These are phyloP conservation scores for Sporothrix brunneoviolacea DNA, from an alignment of 2,329 filamentous ascomycete species.

Conservation along the genomic window DNA sequence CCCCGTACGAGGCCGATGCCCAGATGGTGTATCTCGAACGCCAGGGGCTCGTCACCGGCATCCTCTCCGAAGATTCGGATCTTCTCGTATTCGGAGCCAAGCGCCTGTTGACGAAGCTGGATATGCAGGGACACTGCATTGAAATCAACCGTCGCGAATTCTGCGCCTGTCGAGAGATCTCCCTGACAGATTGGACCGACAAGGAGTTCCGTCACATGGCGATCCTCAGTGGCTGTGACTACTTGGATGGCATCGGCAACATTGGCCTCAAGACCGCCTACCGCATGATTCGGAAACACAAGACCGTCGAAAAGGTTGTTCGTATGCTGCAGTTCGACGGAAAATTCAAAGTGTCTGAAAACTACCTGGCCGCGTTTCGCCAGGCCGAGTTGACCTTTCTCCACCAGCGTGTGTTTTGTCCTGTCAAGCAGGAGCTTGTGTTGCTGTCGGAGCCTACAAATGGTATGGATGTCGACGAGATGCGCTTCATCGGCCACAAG, in stretches of 20 bases:
- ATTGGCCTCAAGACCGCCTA: conserved; percentile 93
- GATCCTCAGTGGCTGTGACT: conserved; percentile 94
- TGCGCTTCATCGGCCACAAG: conserved; percentile 74
- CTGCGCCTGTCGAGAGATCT: conserved; percentile 79
- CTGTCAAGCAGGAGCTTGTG: conserved; percentile 61
- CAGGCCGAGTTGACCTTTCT: conserved; percentile 89
- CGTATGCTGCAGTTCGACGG: conserved; percentile 84
- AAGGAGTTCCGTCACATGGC: conserved; percentile 89
- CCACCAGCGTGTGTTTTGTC: conserved; percentile 92
- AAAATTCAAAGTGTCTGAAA: conserved; percentile 70
- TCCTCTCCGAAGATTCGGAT: conserved; percentile 94
- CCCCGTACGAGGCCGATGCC: conserved; percentile 96
- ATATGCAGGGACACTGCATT: conserved; percentile 86
- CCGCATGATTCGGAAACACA: conserved; percentile 82
- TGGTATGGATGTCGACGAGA: conserved; percentile 57
- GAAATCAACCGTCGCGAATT: conserved; percentile 89
- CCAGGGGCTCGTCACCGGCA: conserved; percentile 74
- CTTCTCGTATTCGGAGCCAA: conserved; percentile 91
- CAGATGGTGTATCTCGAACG: conserved; percentile 91
- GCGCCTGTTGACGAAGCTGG: conserved; percentile 84
- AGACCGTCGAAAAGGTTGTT: conserved; percentile 74
- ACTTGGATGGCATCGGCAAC: conserved; percentile 75
- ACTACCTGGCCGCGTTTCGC: conserved; percentile 74
- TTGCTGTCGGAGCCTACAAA: conserved; percentile 63
- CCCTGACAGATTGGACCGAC: conserved; percentile 86